phyloP scores from a whole-genome alignment of 345 rosid species.

The Xanthoceras sorbifolium region DNA sequence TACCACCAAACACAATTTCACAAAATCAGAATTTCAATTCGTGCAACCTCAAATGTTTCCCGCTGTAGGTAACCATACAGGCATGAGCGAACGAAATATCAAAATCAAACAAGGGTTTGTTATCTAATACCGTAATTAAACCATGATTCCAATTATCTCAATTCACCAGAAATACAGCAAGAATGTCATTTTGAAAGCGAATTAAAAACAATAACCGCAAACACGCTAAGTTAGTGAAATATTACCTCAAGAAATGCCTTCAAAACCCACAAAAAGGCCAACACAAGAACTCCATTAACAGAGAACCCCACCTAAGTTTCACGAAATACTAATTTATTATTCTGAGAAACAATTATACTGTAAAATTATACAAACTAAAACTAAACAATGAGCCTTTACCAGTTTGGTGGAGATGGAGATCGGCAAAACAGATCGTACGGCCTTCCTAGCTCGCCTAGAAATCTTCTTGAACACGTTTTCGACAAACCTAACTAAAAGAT shows the following conservation, averaged over 20 bases:
- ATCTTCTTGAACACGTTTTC: constrained; percentile 70
- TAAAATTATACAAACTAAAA: too few relatives aligned
- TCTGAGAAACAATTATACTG: neutral
- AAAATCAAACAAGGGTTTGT: neutral
- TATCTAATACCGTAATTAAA: neutral
- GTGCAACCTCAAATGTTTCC: neutral
- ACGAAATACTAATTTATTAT: neutral
- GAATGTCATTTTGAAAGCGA: neutral
- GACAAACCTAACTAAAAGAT: constrained; percentile 67
- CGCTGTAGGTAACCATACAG: neutral
- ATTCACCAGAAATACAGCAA: neutral
- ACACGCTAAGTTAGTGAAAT: neutral
- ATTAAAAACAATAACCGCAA: neutral
- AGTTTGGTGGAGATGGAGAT: constrained; percentile 60
- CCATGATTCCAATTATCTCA: neutral
- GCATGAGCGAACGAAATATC: too few relatives aligned
- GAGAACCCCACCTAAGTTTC: constrained; percentile 71
- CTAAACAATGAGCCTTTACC: constrained; percentile 27
- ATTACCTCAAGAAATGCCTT: constrained; percentile 94
- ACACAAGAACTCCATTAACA: constrained; percentile 77
- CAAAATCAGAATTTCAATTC: neutral
- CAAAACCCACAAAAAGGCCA: constrained; percentile 84
- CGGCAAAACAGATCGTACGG: constrained; percentile 84
- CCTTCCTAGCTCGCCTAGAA: constrained; percentile 77
- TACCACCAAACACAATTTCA: neutral